These are phyloP conservation scores for Proliferodiscus dingleyae DNA, from an alignment of 2,329 filamentous ascomycete species.

Conservation along the genomic window DNA sequence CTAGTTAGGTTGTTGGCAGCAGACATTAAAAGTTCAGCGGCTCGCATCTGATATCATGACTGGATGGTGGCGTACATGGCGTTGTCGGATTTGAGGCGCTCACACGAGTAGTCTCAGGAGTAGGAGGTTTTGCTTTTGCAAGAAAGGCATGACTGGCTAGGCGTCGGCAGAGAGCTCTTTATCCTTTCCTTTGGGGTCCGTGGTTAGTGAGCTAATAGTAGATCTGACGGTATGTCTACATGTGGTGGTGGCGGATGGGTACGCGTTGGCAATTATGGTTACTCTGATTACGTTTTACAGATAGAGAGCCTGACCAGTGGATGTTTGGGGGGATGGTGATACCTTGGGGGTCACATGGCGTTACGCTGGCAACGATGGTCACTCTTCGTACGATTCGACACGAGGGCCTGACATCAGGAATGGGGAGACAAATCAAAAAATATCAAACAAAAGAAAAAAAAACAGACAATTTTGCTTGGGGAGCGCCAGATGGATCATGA, in stretches of 20 bases:
- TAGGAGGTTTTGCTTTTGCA: conserved; percentile 21
- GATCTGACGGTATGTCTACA: conserved; percentile 2
- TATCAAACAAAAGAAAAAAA: conserved; percentile 16
- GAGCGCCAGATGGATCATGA: conserved; percentile 15
- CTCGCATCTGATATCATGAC: conserved; percentile 30
- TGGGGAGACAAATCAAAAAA: conserved; percentile 10
- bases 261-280: conserved; percentile 6
- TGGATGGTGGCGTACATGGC: conserved; percentile 27
- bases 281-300: conserved; percentile 2
- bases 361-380: conserved; percentile 21
- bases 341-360: background rate
- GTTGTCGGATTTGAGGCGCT: conserved; percentile 22
- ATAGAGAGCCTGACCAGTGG: background rate
- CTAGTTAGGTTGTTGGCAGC: conserved; percentile 26
- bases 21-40: conserved; percentile 31
- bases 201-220: conserved; percentile 9
- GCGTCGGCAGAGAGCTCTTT: conserved; percentile 27
- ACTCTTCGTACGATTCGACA: conserved; percentile 24
- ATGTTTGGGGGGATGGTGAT: background rate
- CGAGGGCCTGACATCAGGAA: conserved; percentile 24
- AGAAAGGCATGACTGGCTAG: conserved; percentile 25
- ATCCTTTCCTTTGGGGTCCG: conserved; percentile 23
- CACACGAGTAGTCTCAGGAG: conserved; percentile 24
- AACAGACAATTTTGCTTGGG: conserved; percentile 21
- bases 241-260: conserved; percentile 12